Evolutionary conservation across 164 flowering plant species (phyloP), one percentile per base, ranked within the genome.

Genomic region (Sextonia rubra): DNA sequence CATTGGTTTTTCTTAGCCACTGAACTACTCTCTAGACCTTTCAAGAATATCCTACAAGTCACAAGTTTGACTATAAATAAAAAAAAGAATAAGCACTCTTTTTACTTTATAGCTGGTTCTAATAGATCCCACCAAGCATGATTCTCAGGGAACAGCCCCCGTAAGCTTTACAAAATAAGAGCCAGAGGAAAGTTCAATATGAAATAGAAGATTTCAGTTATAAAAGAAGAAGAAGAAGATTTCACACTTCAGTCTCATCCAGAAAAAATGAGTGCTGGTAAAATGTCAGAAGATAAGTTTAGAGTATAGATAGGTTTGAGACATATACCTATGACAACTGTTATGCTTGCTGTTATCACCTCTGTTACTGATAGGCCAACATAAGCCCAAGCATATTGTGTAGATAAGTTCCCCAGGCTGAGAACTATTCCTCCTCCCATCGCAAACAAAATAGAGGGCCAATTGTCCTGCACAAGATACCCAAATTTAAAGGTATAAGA

Each of bases 311-410:
- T 6, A 2, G 25, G 20, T 23, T 25, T 60, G 29, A 56, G 65
- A 58, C 37, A 47, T 18, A 12, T 70, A 93, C 97, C 97, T 84
- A 93, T 86, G 60, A 91, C 93, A 70, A 93, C 98, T 23, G 90
- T 87, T 20, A 88, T 87, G 88, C 97, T 91, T 47, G 84, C 58
- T 17, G 89, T 78, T 70, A 93, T 64, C 47, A 93, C 98, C 74
- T 93, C 90, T 4, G 85, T 80, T 2, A 93, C 97, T 47, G 97
- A 91, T 23, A 93, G 78, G 68, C 98, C 97, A 71, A 93, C 95
- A 70, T 86, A 86, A 69, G 98, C 93, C 88, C 86, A 93, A 61
- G 98, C 95, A 81, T 93, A 93, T 58, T 90, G 95, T 14, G 97
- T 90, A 9, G 92, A 73, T 6, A 90, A 76, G 74, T 91, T 90